phyloP scores from a whole-genome alignment of 352 stramenopile genomes.

The Pythium biforme region DNA sequence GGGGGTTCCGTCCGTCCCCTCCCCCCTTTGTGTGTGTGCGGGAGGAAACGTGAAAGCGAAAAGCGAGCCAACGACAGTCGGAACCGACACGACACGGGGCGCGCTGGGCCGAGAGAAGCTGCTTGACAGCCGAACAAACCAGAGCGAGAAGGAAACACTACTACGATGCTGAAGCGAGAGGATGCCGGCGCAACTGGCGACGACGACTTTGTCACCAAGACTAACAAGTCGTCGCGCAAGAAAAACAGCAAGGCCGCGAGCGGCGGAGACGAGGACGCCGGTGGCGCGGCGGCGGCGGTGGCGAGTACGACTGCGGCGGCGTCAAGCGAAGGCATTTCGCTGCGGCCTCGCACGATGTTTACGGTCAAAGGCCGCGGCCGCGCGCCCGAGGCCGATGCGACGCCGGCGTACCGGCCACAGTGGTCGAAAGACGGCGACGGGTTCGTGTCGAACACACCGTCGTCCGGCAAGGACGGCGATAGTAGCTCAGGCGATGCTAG shows the following conservation, averaged over 20 bases:
- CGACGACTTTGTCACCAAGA: conserved; percentile 80
- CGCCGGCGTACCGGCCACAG: conserved; percentile 68
- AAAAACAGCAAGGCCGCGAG: conserved; percentile 32
- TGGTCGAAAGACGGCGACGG: conserved; percentile 87
- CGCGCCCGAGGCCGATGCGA: conserved; percentile 59
- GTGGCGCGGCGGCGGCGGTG: background rate
- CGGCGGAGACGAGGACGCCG: conserved; percentile 11
- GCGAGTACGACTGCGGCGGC: background rate
- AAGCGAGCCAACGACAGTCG: conserved; percentile 1
- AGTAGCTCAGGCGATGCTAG: conserved; percentile 25
- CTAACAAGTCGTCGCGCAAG: conserved; percentile 62
- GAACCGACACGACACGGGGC: background rate
- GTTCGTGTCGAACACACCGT: conserved; percentile 57
- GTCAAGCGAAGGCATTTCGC: conserved; percentile 48
- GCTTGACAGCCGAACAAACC: too few relatives aligned
- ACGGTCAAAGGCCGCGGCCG: conserved; percentile 80
- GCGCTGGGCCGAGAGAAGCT: background rate
- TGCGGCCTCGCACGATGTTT: conserved; percentile 87
- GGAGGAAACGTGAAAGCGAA: conserved; percentile 1
- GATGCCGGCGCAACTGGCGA: conserved; percentile 30
- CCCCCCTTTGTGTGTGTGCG: background rate
- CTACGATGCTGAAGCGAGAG: conserved; percentile 31
- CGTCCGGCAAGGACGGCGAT: conserved; percentile 31
- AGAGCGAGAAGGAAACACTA: background rate
- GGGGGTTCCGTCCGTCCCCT: conserved; percentile 5